Conservation (phyloP, 257 asterid genomes). For the Cruciata laevipes region DNA sequence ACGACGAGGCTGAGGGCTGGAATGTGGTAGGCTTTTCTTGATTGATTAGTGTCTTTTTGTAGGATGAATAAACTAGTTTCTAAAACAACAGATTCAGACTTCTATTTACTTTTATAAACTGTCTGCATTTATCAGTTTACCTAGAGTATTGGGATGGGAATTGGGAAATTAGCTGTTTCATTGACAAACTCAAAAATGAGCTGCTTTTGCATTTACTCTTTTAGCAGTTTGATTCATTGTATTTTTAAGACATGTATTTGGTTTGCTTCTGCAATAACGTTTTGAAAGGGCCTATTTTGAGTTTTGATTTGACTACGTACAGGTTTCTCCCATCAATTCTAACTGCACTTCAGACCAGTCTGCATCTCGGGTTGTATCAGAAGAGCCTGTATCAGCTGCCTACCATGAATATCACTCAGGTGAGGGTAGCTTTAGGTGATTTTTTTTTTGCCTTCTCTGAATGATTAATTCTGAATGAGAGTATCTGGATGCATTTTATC, state of each 20-base stretch:
- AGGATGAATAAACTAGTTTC: neutral
- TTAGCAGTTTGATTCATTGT: neutral
- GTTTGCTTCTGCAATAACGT: constrained; percentile 1
- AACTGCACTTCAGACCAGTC: constrained; percentile 34
- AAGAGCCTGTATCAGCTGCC: constrained; percentile 33
- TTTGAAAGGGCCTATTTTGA: constrained; percentile 13
- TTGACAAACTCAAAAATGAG: neutral
- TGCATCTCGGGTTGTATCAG: constrained; percentile 32
- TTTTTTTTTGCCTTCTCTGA: neutral
- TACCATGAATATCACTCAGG: constrained; percentile 22
- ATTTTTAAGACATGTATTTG: neutral
- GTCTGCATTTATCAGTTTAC: neutral
- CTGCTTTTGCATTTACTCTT: neutral
- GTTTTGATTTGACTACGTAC: constrained; percentile 23
- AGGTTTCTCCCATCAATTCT: constrained; percentile 51
- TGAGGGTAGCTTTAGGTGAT: constrained; percentile 25
- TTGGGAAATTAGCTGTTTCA: neutral
- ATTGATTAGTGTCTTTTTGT: neutral
- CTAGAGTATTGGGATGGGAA: neutral
- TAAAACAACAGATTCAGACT: neutral
- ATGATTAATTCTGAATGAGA: neutral
- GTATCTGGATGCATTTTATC: neutral
- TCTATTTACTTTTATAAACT: too few species aligned
- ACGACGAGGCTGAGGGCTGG: neutral
- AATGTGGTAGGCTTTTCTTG: neutral